Evolutionary conservation across 192 early-diverging fungal species (phyloP).

Genomic region (Piromyces sp.): DNA sequence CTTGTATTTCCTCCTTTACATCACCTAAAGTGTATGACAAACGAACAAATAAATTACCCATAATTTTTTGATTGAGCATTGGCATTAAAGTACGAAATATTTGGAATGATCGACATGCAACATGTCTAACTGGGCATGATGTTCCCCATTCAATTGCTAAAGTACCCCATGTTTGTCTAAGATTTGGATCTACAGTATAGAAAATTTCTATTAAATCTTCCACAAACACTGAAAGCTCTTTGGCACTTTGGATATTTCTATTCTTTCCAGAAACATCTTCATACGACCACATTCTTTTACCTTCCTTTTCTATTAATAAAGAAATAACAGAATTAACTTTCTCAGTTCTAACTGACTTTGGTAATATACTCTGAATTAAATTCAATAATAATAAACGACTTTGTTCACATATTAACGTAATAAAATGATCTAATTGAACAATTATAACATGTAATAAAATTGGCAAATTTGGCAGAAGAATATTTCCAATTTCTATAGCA

Average conservation of each 20-base stretch:
- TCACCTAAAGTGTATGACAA: conserved; percentile 63
- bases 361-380: conserved; percentile 52
- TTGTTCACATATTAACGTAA: conserved; percentile 60
- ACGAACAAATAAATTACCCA: conserved; percentile 56
- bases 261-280: conserved; percentile 51
- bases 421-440: conserved; percentile 66
- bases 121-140: conserved; percentile 61
- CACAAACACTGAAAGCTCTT: conserved; percentile 17
- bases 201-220: conserved; percentile 25
- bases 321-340: conserved; percentile 20
- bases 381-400: conserved; percentile 52
- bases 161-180: conserved; percentile 57
- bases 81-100: conserved; percentile 57
- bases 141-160: conserved; percentile 68
- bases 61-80: conserved; percentile 48
- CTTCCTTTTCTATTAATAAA: conserved; percentile 42
- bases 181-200: conserved; percentile 14
- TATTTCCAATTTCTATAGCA: conserved; percentile 46
- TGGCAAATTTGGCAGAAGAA: conserved; percentile 48
- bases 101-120: conserved; percentile 76
- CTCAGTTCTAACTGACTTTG: conserved; percentile 14
- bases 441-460: conserved; percentile 54
- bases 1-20: conserved; percentile 54
- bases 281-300: conserved; percentile 59
- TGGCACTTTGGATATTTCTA: conserved; percentile 12